These are phyloP conservation scores for Fusarium sp. DNA, from an alignment of 2,329 filamentous ascomycete genomes.

Conservation along the genomic window DNA sequence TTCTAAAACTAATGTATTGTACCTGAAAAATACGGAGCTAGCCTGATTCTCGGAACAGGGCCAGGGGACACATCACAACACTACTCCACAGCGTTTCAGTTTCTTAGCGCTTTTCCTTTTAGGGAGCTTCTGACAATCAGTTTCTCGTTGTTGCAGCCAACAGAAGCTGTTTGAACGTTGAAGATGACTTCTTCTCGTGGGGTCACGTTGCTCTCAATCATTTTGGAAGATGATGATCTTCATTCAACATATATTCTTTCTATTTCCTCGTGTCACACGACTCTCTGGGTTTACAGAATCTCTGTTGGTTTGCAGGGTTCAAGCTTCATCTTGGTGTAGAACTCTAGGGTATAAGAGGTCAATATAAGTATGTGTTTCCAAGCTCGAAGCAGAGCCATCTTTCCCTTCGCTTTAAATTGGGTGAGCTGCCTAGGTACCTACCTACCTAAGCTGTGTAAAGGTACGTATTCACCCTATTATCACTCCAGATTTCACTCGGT, in stretches of 20 bases:
- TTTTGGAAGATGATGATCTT: background rate
- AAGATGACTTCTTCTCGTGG: background rate
- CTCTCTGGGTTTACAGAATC: background rate
- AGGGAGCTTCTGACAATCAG: slow-evolving; percentile 1
- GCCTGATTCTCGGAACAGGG: slow-evolving; percentile 18
- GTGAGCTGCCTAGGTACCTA: background rate
- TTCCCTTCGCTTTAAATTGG: background rate
- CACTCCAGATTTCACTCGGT: fast-evolving
- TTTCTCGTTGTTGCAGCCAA: background rate
- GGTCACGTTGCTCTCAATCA: background rate
- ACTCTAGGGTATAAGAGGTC: background rate
- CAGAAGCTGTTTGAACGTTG: background rate
- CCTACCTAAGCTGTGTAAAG: background rate
- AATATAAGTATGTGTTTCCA: background rate
- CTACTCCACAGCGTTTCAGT: slow-evolving; percentile 43
- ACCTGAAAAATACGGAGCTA: slow-evolving; percentile 33
- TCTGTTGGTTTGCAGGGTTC: background rate
- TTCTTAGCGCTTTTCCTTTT: slow-evolving; percentile 35
- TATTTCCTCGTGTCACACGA: background rate
- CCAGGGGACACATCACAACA: slow-evolving; percentile 19
- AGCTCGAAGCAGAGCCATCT: background rate
- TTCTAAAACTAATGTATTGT: slow-evolving; percentile 28
- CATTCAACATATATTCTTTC: background rate
- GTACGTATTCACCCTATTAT: background rate
- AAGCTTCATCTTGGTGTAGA: background rate